A percentile compares a stretch with the other conserved stretches of the same genome.
phyloP scores from a whole-genome alignment of 176 grass and related monocot genomes.

The Oryza nivara region DNA sequence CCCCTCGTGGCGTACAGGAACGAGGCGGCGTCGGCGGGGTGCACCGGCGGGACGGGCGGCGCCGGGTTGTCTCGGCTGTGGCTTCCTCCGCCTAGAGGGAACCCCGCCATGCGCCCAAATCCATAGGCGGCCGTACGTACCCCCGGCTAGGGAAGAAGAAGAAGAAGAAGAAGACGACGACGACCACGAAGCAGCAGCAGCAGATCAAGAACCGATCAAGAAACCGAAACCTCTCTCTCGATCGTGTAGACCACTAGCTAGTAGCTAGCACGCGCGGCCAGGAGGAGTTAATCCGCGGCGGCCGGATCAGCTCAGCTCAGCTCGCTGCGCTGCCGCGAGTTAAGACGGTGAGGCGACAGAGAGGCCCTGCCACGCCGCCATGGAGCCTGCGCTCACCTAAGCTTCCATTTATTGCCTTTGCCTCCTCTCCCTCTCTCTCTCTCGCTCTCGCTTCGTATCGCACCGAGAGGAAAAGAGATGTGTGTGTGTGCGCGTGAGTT shows the following conservation, averaged over 20 bases:
- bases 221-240: background rate
- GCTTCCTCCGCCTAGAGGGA: slow-evolving; percentile 85
- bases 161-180: too few species aligned
- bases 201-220: too few species aligned
- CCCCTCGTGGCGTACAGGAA: slow-evolving; percentile 59
- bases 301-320: background rate
- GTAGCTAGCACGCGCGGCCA: background rate
- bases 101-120: slow-evolving; percentile 82
- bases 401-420: slow-evolving; percentile 75
- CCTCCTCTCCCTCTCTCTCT: background rate
- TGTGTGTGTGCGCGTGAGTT: background rate
- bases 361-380: slow-evolving; percentile 98
- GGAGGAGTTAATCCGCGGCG: slow-evolving; percentile 35
- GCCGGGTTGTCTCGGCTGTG: slow-evolving; percentile 44
- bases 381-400: slow-evolving; percentile 71
- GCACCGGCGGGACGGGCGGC: slow-evolving; percentile 40
- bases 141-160: background rate
- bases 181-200: too few species aligned
- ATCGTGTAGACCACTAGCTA: background rate
- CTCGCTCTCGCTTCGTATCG: background rate
- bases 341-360: slow-evolving; percentile 75
- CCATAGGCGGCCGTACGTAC: slow-evolving; percentile 55
- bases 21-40: slow-evolving; percentile 52
- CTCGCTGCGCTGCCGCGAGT: slow-evolving; percentile 9
- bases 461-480: background rate